Evolutionary conservation across 2,329 filamentous ascomycete species (phyloP).

Genomic region (Pseudocercospora fuligena): DNA sequence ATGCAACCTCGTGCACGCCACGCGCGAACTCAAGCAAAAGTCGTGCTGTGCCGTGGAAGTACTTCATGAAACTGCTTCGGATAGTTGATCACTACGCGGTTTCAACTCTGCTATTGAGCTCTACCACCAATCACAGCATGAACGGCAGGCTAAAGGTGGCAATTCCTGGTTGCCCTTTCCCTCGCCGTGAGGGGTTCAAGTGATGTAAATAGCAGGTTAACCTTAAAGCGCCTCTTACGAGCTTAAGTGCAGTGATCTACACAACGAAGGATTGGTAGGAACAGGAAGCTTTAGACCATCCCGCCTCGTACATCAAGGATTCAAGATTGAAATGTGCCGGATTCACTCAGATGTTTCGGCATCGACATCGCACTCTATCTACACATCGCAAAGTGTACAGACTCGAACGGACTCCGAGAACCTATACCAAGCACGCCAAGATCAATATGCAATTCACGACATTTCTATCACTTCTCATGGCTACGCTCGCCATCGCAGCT

Average conservation of each 20-base stretch:
- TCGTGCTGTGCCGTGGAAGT: background rate
- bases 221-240: background rate
- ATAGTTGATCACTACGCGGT: background rate
- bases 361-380: background rate
- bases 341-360: background rate
- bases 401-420: background rate
- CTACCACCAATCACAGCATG: background rate
- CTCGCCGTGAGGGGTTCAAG: background rate
- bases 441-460: background rate
- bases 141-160: background rate
- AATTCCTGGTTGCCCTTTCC: background rate
- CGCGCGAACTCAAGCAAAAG: background rate
- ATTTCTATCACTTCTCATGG: background rate
- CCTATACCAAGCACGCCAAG: background rate
- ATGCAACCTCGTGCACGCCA: background rate
- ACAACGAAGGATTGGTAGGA: background rate
- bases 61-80: background rate
- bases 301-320: no score
- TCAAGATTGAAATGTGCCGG: no score
- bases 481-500: background rate
- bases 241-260: background rate
- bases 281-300: no score
- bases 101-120: background rate
- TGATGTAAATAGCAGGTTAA: background rate
- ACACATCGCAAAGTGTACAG: no score